Base-by-base conservation (phyloP, 2,329 filamentous ascomycete species). In the Pseudogymnoascus sp. region DNA sequence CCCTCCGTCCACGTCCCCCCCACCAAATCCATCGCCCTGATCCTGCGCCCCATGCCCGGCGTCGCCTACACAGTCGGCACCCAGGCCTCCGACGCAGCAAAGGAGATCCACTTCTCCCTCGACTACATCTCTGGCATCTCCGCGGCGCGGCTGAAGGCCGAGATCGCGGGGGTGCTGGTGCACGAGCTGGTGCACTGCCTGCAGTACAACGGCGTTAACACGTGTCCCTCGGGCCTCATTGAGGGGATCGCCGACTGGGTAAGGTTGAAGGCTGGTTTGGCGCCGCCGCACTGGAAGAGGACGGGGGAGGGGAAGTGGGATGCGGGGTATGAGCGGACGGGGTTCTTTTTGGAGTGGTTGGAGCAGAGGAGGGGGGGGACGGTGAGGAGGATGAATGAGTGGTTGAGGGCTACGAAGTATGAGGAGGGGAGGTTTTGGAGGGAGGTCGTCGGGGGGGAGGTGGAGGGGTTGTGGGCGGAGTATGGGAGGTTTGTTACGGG, bases 141-240 rank as follows among this genome's bases (percentile, higher is more conserved):
- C 35, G 70, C 80, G 0, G 59, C 74, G 0, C 68, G 76, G 10
- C 80, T 81, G 59, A 76, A 77, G 11, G 70, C 81, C 40, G 91
- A 97, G 77, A 85, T 97, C 64, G 77, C 84, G 16, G 95, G 95
- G 42, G 92, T 97, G 0, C 75, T 97, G 19, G 88, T 89, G 1
- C 93, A 97, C 73, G 93, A 97, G 76, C 87, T 97, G 66, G 93
- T 97, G 13, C 95, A 97, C 77, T 97, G 92, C 76, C 96, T 89
- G 77, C 93, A 97, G 75, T 89, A 90, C 76, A 87, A 91, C 69
- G 88, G 81, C 1, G 78, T 70, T 19, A 81, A 80, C 1, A 78
- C 77, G 4, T 84, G 85, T 47, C 89, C 89, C 0, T 87, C 87
- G 0, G 95, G 95, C 0, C 76, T 97, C 56, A 87, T 96, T 63